Evolutionary conservation across 441 rosid species (phyloP).

Genomic region (Gossypium aridum): DNA sequence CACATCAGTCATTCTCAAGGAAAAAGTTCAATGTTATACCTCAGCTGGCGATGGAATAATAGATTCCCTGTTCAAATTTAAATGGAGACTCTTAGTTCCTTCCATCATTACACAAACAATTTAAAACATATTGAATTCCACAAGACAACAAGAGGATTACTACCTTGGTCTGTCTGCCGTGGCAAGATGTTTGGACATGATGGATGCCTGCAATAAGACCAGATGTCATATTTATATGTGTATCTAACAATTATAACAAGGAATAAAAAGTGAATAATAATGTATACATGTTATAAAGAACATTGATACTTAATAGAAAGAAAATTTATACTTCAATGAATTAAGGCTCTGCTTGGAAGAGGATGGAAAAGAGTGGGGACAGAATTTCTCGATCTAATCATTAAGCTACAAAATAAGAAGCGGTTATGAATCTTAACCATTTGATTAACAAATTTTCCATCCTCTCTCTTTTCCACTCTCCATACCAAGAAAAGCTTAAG

Average conservation of each 20-base stretch:
- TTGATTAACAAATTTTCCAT: too few species aligned
- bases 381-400: too few species aligned
- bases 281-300: neutral
- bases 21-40: conserved; percentile 19
- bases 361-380: too few species aligned
- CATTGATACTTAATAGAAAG: neutral
- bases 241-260: conserved; percentile 5
- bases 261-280: neutral
- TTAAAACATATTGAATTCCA: neutral
- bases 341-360: too few species aligned
- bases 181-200: conserved; percentile 70
- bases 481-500: neutral
- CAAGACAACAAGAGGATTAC: neutral
- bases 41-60: conserved; percentile 35
- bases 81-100: conserved; percentile 15
- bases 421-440: too few species aligned
- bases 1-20: neutral
- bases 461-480: too few species aligned
- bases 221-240: neutral
- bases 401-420: too few species aligned
- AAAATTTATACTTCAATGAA: neutral
- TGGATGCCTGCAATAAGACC: conserved; percentile 44
- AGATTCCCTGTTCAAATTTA: conserved; percentile 40
- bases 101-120: neutral
- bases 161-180: conserved; percentile 71